phyloP scores from a whole-genome alignment of 2,329 filamentous ascomycete genomes.

The Cladosporium sp. region DNA sequence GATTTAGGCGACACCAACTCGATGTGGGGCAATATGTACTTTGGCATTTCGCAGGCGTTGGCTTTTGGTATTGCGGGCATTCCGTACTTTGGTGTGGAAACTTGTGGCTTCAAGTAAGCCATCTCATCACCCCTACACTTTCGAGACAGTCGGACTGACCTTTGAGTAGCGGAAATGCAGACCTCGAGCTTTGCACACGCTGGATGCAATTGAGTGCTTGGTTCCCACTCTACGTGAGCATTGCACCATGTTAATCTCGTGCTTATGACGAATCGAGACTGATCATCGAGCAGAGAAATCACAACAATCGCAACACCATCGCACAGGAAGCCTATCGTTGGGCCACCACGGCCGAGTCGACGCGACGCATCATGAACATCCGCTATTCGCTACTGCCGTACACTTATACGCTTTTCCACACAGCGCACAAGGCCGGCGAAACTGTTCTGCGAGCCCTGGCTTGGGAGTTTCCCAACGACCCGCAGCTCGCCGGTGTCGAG shows the following conservation, averaged over 20 bases:
- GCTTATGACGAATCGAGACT: too few relatives aligned
- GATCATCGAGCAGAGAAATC: slow-evolving; percentile 17
- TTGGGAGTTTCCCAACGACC: slow-evolving; percentile 27
- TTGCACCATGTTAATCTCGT: not conserved
- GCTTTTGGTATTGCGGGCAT: slow-evolving; percentile 22
- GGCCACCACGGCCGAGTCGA: slow-evolving; percentile 22
- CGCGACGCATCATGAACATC: slow-evolving; percentile 25
- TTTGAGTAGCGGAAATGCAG: slow-evolving; percentile 16
- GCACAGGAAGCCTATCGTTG: slow-evolving; percentile 26
- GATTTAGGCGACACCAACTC: slow-evolving; percentile 55
- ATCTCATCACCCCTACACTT: too few relatives aligned
- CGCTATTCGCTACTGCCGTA: slow-evolving; percentile 25
- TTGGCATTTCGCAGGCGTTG: slow-evolving; percentile 21
- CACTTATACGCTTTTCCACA: slow-evolving; percentile 26
- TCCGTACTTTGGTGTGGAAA: slow-evolving; percentile 22
- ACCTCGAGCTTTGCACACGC: slow-evolving; percentile 20
- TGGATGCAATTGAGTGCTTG: slow-evolving; percentile 24
- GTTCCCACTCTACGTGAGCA: slow-evolving; percentile 20
- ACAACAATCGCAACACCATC: slow-evolving; percentile 26
- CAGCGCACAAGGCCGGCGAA: slow-evolving; percentile 20
- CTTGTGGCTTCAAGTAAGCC: slow-evolving; percentile 20
- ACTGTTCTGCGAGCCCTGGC: slow-evolving; percentile 23
- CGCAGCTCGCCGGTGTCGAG: slow-evolving; percentile 21
- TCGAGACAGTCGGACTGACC: too few relatives aligned
- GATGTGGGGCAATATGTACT: slow-evolving; percentile 51